Conservation (phyloP, 768 basidiomycete genomes). For the Boletus rubescentipes region DNA sequence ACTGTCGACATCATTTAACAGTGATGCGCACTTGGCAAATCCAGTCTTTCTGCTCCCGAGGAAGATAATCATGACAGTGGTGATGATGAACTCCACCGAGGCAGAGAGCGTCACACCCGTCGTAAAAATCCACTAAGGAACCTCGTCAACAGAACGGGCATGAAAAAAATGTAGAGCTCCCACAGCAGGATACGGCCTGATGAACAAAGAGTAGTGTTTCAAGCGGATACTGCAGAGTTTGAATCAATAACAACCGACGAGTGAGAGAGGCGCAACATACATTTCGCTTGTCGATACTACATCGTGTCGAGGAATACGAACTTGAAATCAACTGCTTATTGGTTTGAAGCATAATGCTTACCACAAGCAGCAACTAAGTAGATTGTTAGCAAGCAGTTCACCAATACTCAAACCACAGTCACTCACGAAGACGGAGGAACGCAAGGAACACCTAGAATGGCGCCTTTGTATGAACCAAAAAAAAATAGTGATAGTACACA, state of each 20-base stretch:
- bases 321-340: neutral
- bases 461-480: neutral
- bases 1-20: neutral
- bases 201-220: constrained; percentile 31
- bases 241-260: neutral
- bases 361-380: constrained; percentile 31
- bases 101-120: constrained; percentile 33
- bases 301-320: neutral
- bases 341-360: constrained; percentile 7
- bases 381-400: constrained; percentile 4
- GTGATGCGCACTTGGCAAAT: constrained; percentile 24
- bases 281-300: constrained; percentile 33
- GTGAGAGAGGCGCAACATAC: constrained; percentile 10
- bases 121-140: constrained; percentile 31
- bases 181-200: constrained; percentile 32
- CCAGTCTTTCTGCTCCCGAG: constrained; percentile 31
- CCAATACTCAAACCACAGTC: neutral
- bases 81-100: constrained; percentile 35
- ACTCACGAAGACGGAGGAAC: constrained; percentile 34
- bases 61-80: constrained; percentile 30
- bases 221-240: constrained; percentile 22
- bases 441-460: constrained; percentile 28
- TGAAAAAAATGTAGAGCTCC: neutral
- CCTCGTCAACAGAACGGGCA: neutral
- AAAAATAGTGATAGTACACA: neutral